Conservation (phyloP, 495 filamentous ascomycete species). For the Schizothecium vesticola region DNA sequence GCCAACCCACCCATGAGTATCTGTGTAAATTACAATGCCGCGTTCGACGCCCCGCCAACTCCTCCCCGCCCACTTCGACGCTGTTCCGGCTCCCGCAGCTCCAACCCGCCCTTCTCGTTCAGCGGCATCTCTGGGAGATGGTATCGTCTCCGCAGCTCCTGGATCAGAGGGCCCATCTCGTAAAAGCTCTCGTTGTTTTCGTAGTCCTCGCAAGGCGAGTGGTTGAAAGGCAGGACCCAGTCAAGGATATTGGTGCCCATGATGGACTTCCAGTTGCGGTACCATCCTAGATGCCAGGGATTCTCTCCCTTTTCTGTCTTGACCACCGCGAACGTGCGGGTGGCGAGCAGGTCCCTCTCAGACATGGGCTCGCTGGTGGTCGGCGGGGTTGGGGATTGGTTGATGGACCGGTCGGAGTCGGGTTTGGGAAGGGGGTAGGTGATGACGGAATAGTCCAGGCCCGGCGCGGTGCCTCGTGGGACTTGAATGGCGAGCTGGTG, state of each 20-base stretch:
- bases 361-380: neutral
- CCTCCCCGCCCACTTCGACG: neutral
- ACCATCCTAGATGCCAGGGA: slow-evolving; percentile 65
- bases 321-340: slow-evolving; percentile 70
- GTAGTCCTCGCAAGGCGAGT: slow-evolving; percentile 54
- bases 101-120: slow-evolving; percentile 9
- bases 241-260: slow-evolving; percentile 66
- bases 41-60: neutral
- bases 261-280: slow-evolving; percentile 66
- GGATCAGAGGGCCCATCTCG: slow-evolving; percentile 39
- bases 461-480: slow-evolving; percentile 44
- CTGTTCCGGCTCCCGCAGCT: slow-evolving; percentile 3
- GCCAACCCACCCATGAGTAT: neutral
- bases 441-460: slow-evolving; percentile 33
- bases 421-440: slow-evolving; percentile 35
- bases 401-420: slow-evolving; percentile 3
- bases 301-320: slow-evolving; percentile 69
- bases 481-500: slow-evolving; percentile 75
- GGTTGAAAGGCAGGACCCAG: slow-evolving; percentile 67
- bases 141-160: slow-evolving; percentile 32
- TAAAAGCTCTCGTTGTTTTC: slow-evolving; percentile 47
- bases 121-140: slow-evolving; percentile 27
- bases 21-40: neutral
- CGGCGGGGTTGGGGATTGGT: slow-evolving; percentile 2
- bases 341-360: slow-evolving; percentile 27